Conservation (phyloP, 805 yeast genomes). For the Candida taoyuanica region DNA sequence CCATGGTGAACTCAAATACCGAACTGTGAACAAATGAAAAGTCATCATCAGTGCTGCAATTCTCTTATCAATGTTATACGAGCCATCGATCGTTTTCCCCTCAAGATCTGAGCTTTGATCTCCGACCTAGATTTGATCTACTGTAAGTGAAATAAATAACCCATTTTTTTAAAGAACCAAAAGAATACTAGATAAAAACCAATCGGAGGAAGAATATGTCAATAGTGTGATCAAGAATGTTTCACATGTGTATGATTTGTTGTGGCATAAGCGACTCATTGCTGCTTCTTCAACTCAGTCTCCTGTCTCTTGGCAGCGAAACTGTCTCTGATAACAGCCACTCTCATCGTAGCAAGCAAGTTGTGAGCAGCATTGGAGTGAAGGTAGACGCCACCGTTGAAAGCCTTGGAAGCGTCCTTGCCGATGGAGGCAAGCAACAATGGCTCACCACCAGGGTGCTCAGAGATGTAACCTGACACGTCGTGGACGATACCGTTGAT, state of each 20-base stretch:
- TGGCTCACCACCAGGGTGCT: constrained; percentile 85
- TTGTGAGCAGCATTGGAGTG: constrained; percentile 87
- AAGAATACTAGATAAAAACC: background rate
- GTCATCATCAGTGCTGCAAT: too few species aligned
- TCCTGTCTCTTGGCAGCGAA: constrained; percentile 35
- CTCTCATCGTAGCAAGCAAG: constrained; percentile 78
- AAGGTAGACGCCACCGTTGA: constrained; percentile 81
- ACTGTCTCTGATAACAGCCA: constrained; percentile 70
- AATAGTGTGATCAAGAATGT: background rate
- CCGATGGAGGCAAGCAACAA: constrained; percentile 66
- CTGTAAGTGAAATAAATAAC: constrained; percentile 6
- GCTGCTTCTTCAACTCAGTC: constrained; percentile 19
- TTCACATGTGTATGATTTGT: background rate
- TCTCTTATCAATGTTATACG: too few species aligned
- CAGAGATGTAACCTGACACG: constrained; percentile 60
- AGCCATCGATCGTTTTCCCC: too few species aligned
- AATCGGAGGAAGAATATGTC: background rate
- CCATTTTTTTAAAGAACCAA: constrained; percentile 4
- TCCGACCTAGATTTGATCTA: too few species aligned
- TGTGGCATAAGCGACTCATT: constrained; percentile 7
- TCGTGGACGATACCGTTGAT: constrained; percentile 80
- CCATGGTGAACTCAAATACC: too few species aligned
- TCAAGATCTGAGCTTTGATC: too few species aligned
- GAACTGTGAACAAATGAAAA: too few species aligned
- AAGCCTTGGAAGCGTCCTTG: constrained; percentile 82